Evolutionary conservation across 2,329 filamentous ascomycete genomes (phyloP).

Genomic region (Aspergillus flavus): DNA sequence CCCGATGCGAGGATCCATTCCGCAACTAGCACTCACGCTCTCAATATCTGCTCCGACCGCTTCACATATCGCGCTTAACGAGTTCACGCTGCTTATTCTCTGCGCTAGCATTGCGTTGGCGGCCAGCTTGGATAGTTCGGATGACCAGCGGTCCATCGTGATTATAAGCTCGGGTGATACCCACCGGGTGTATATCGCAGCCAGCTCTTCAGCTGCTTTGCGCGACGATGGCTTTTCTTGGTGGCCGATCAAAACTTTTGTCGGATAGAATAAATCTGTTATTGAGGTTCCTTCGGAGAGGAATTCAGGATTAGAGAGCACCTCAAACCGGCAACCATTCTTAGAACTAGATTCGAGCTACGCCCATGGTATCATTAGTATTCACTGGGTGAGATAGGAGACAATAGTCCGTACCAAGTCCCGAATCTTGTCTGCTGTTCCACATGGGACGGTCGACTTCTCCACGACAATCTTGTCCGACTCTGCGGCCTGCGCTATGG

Average conservation of each 20-base stretch:
- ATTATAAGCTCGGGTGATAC: conserved; percentile 68
- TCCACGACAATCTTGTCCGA: conserved; percentile 74
- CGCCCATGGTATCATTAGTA: background rate
- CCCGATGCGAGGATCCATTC: conserved; percentile 71
- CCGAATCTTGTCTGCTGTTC: conserved; percentile 70
- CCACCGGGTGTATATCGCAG: conserved; percentile 70
- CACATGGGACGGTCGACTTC: conserved; percentile 78
- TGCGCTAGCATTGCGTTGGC: conserved; percentile 81
- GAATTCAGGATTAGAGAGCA: conserved; percentile 81
- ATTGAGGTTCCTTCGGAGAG: conserved; percentile 76
- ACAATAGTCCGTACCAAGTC: conserved; percentile 57
- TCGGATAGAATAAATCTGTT: conserved; percentile 68
- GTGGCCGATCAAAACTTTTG: conserved; percentile 75
- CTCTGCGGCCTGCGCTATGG: conserved; percentile 67
- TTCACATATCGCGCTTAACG: background rate
- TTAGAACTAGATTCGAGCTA: background rate
- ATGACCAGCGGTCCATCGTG: conserved; percentile 74
- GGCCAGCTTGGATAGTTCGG: conserved; percentile 75
- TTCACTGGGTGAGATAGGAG: background rate
- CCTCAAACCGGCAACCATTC: conserved; percentile 57
- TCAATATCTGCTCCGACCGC: conserved; percentile 34
- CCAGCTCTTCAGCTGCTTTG: conserved; percentile 64
- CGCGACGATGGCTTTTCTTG: conserved; percentile 61
- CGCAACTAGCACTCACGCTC: conserved; percentile 68
- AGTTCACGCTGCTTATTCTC: conserved; percentile 78